Percentiles rank a stretch among this genome's conserved stretches.
These are phyloP conservation scores for Cladosporium sp. DNA, from an alignment of 2,329 filamentous ascomycete species.

Conservation along the genomic window DNA sequence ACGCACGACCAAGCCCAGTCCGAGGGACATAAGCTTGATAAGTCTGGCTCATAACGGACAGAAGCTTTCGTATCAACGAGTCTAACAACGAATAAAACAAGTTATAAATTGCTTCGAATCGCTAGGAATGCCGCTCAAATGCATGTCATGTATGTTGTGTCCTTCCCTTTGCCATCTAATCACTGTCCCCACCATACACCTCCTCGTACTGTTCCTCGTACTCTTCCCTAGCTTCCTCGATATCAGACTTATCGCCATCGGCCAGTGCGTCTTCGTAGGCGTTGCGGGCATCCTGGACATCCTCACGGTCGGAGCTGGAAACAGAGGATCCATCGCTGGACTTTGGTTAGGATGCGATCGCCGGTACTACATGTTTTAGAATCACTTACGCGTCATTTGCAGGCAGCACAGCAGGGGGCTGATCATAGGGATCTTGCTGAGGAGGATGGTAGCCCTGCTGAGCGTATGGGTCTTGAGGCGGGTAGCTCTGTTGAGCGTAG, in stretches of 20 bases:
- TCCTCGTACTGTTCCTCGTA: conserved; percentile 51
- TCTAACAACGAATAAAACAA: background rate
- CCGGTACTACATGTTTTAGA: background rate
- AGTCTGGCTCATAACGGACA: too few species aligned
- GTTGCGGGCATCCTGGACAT: conserved; percentile 40
- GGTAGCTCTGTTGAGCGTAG: background rate
- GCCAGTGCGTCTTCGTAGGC: conserved; percentile 40
- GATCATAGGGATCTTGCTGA: conserved; percentile 14
- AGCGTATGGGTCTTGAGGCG: background rate
- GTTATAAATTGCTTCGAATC: background rate
- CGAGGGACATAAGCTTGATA: too few species aligned
- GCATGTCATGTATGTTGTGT: background rate
- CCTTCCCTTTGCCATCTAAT: background rate
- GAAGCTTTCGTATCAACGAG: background rate
- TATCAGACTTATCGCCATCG: conserved; percentile 46
- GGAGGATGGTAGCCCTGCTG: background rate
- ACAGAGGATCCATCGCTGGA: conserved; percentile 15
- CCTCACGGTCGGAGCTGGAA: conserved; percentile 29
- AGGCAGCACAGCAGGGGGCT: conserved; percentile 11
- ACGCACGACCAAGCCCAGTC: too few species aligned
- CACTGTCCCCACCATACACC: conserved; percentile 27
- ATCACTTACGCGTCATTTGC: conserved; percentile 6
- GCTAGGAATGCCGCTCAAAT: conserved; percentile 1
- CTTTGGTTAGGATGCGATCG: background rate
- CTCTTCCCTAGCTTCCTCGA: conserved; percentile 50